Evolutionary conservation across 208 protist genomes (phyloP), one percentile per base, ranked within the genome.

Genomic region (Leptomonas pyrrhocoris): DNA sequence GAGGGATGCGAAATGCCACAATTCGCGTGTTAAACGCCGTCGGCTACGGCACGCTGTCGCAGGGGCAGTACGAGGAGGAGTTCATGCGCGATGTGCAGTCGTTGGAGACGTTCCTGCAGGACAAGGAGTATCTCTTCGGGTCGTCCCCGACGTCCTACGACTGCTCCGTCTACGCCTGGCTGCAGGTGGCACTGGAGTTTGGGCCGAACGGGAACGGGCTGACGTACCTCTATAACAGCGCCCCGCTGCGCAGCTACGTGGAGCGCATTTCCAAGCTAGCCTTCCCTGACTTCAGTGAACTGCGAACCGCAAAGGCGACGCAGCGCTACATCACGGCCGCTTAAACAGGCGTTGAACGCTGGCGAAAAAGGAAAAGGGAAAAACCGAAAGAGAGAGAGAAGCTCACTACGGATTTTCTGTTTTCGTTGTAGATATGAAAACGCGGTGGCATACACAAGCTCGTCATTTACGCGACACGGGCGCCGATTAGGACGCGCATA

Each of bases 71-170:
- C 77, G 76, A 79, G 60, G 55, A 68, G 53, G 78, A 86, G 65
- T 87, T 93, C 61, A 62, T 93, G 28, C 80, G 77, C 34, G 88
- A 88, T 28, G 67, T 90, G 64, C 71, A 89, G 63, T 75, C 80
- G 42, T 61, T 93, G 0, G 88, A 93, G 62, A 59, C 73, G 19
- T 77, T 90, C 34, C 56, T 90, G 3, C 30, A 57, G 27, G 62
- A 77, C 27, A 48, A 63, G 40, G 66, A 71, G 13, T 93, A 89
- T 64, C 58, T 89, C 19, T 84, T 89, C 45, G 88, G 88, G 31
- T 59, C 78, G 23, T 53, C 21, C 0, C 84, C 85, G 16, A 84
- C 78, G n/a, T 83, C 75, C n/a, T 90, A 89, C 70, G 88, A 93
- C 72, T 86, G 82, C 69, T 75, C 78, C 49, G 51, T 86, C 16